phyloP scores from a whole-genome alignment of 129 eudicot genomes.

The Chrysanthemum seticuspe region DNA sequence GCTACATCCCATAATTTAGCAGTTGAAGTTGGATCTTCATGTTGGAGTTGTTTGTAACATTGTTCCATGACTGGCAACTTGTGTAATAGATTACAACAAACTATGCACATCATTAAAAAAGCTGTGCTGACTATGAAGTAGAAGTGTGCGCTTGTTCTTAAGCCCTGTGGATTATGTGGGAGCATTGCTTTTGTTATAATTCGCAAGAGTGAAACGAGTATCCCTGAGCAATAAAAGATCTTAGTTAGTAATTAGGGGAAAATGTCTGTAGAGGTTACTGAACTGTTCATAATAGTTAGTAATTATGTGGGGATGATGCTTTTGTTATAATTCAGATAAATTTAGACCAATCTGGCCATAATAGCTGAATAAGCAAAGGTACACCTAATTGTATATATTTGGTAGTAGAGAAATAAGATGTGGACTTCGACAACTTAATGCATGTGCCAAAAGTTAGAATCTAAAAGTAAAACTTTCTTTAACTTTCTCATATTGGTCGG shows the following conservation, averaged over 20 bases:
- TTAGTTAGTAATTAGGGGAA: background rate
- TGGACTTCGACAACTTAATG: no score
- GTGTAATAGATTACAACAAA: conserved; percentile 53
- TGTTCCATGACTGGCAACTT: conserved; percentile 58
- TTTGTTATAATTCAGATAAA: no score
- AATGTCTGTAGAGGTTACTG: no score
- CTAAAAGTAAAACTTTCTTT: no score
- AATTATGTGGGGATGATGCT: no score
- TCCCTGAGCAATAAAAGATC: conserved; percentile 36
- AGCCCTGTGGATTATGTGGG: conserved; percentile 66
- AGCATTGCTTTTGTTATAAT: conserved; percentile 74
- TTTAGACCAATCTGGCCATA: no score
- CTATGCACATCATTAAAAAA: conserved; percentile 47
- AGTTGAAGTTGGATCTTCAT: conserved; percentile 36
- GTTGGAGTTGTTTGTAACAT: conserved; percentile 38
- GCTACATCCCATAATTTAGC: conserved; percentile 44
- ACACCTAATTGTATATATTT: no score
- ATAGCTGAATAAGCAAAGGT: no score
- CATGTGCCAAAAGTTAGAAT: no score
- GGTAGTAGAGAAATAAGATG: no score
- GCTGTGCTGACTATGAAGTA: conserved; percentile 55
- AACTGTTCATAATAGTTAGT: no score
- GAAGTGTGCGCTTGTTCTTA: conserved; percentile 60
- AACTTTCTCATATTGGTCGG: no score
- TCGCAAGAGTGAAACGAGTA: conserved; percentile 55